Conservation (phyloP, 352 stramenopile species). For the Aphanomyces invadans region DNA sequence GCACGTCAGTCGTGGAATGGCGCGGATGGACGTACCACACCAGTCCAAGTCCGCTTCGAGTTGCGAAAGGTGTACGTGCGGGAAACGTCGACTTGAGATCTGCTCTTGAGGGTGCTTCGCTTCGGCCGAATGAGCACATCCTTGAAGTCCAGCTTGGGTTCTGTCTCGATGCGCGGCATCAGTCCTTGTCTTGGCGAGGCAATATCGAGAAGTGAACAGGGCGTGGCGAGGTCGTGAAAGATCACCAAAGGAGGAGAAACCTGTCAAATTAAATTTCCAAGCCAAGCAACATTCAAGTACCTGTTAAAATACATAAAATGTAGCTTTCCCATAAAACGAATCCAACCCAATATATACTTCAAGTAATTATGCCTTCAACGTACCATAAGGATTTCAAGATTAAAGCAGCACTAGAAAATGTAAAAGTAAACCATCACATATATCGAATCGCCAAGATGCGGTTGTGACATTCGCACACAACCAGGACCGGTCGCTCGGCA, state of each 20-base stretch:
- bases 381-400: too few species aligned
- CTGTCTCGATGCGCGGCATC: constrained; percentile 86
- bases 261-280: not conserved
- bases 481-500: too few species aligned
- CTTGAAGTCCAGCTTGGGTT: constrained; percentile 90
- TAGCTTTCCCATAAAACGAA: not conserved
- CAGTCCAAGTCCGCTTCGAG: constrained; percentile 63
- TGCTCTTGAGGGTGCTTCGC: constrained; percentile 84
- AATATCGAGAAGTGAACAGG: constrained; percentile 18
- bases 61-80: constrained; percentile 69
- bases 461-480: too few species aligned
- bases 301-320: not conserved
- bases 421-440: not conserved
- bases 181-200: not conserved
- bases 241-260: not conserved
- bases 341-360: not conserved
- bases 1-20: not conserved
- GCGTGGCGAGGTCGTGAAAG: not conserved
- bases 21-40: constrained; percentile 39
- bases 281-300: not conserved
- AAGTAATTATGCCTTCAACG: not conserved
- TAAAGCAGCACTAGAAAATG: not conserved
- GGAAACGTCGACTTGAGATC: constrained; percentile 70
- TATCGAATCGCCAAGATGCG: not conserved
- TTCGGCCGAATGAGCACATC: constrained; percentile 92